Evolutionary conservation across 2,329 filamentous ascomycete species (phyloP).

Genomic region (Fusarium sp.): DNA sequence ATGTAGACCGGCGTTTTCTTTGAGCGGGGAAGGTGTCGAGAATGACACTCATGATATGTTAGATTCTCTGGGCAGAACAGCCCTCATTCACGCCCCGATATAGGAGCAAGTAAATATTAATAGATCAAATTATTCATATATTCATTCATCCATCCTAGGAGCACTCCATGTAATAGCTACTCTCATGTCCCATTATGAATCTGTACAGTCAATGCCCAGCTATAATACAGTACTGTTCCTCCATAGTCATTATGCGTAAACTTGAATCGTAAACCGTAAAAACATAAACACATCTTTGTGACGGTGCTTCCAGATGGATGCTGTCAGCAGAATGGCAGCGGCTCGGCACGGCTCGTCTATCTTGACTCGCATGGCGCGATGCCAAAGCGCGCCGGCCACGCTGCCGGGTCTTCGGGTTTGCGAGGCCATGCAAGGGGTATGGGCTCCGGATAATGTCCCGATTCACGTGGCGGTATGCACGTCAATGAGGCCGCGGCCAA

Average conservation of each 20-base stretch:
- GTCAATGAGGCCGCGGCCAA: constrained; percentile 21
- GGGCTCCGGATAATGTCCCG: constrained; percentile 31
- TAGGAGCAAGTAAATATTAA: constrained; percentile 27
- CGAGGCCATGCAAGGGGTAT: constrained; percentile 12
- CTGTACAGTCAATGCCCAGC: constrained; percentile 1
- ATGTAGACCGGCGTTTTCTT: constrained; percentile 38
- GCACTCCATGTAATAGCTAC: neutral
- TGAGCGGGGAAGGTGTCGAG: constrained; percentile 22
- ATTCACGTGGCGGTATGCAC: constrained; percentile 34
- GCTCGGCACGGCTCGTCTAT: neutral
- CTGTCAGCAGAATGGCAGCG: neutral
- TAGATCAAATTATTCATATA: constrained; percentile 36
- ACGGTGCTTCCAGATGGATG: neutral
- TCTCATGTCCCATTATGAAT: neutral
- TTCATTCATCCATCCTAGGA: constrained; percentile 40
- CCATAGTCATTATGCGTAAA: constrained; percentile 35
- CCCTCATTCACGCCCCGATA: no score
- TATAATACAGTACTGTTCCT: constrained; percentile 13
- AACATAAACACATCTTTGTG: constrained; percentile 6
- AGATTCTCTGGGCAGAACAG: neutral
- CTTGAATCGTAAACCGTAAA: constrained; percentile 35
- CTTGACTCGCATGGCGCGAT: constrained; percentile 11
- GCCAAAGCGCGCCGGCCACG: neutral
- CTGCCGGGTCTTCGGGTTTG: constrained; percentile 9
- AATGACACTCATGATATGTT: constrained; percentile 8